Base-by-base conservation (phyloP, 2,329 filamentous ascomycete species). In the Aspergillus felis region DNA sequence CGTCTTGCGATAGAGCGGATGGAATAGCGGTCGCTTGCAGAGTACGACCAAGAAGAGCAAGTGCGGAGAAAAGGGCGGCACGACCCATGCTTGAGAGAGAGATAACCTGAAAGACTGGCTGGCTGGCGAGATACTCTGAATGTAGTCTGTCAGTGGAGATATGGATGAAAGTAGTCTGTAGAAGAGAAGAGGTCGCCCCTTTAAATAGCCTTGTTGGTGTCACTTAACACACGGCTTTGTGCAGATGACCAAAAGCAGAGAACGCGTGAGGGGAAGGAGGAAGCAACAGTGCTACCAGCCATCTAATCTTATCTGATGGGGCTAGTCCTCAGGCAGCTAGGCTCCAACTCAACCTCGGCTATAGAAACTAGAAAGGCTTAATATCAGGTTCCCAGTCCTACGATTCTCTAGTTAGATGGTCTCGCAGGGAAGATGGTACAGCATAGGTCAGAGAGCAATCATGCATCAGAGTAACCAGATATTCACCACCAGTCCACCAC, bases 291-390 rank as follows among this genome's bases (percentile, higher is more conserved):
- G 4, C 29, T 2, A 32, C 29, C 12, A 17, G 32, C 5, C 5
- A 53, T 56, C 61, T 63, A 65, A 73, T 73, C 71, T 73, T 73
- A 74, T 74, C 71, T 66, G 71, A 74, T 74, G 42, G 29, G 42
- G 52, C 61, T 61, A 66, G 28, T n/a, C 51, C 38, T 6, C 8
- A 51, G 17, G 20, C 3, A 44, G 57, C 32, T 57, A 57, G 57
- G 41, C 20, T 20, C n/a, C 3, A 12, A 2, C 4, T 20, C 41
- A 44, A 12, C 41, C 41, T 44, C 41, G 41, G 41, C n/a, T 29
- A 29, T 12, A 29, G 25, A 25, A 9, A 28, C 27, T 10, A 12
- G 9, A 10, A 12, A 12, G 28, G 3, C 28, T 9, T 10, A 29
- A 29, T 29, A 29, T 29, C 28, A 29, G 9, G 28, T 29, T 9